Conservation (phyloP, 192 early-diverging fungal species). For the Coemansia sp. region DNA sequence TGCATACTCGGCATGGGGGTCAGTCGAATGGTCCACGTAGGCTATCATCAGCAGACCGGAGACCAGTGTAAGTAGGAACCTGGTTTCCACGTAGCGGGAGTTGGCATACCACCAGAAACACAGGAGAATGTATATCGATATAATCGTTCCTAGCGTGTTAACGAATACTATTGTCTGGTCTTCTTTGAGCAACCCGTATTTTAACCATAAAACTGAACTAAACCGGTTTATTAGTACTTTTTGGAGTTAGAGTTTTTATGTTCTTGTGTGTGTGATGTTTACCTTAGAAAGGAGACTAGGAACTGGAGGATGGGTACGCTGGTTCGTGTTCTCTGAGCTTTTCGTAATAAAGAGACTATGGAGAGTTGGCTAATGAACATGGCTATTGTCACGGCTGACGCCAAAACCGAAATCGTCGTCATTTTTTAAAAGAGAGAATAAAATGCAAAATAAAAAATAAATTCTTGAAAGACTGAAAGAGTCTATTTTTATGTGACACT, state of each 20-base stretch:
- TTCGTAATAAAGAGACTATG: slow-evolving; percentile 24
- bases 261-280: neutral
- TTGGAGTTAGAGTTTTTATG: neutral
- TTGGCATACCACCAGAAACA: slow-evolving; percentile 37
- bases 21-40: slow-evolving; percentile 26
- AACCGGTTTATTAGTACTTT: neutral
- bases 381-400: slow-evolving; percentile 29
- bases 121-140: slow-evolving; percentile 33
- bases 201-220: slow-evolving; percentile 47
- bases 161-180: slow-evolving; percentile 28
- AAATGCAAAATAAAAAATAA: neutral
- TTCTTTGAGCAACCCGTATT: slow-evolving; percentile 41
- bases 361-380: slow-evolving; percentile 50
- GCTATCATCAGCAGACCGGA: slow-evolving; percentile 11
- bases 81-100: slow-evolving; percentile 20
- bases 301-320: slow-evolving; percentile 35
- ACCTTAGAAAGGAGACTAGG: slow-evolving; percentile 38
- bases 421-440: slow-evolving; percentile 13
- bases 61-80: slow-evolving; percentile 9
- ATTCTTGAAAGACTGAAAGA: slow-evolving; percentile 3
- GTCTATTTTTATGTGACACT: neutral
- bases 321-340: slow-evolving; percentile 17
- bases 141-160: slow-evolving; percentile 21
- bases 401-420: slow-evolving; percentile 30
- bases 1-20: slow-evolving; percentile 10